phyloP scores from a whole-genome alignment of 257 asterid species.

The Solanum commersonii region DNA sequence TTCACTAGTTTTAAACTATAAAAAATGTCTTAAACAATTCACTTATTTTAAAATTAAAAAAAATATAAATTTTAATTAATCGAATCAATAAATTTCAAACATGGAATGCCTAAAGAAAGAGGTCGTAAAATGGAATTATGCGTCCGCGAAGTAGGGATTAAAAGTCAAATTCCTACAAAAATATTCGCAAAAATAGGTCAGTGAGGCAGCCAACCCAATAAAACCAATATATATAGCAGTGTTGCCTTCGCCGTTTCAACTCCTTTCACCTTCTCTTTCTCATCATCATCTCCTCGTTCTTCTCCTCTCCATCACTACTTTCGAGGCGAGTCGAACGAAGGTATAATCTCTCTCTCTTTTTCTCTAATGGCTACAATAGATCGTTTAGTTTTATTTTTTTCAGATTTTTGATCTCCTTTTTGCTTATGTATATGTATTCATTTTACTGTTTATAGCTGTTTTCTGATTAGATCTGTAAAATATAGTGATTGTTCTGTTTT shows the following conservation, averaged over 20 bases:
- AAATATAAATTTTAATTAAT: too few species aligned
- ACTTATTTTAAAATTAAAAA: too few species aligned
- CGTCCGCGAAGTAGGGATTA: background rate
- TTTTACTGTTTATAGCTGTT: background rate
- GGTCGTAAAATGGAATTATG: background rate
- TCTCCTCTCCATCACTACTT: slow-evolving; percentile 16
- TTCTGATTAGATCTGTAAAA: background rate
- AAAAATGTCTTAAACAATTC: too few species aligned
- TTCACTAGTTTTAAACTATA: too few species aligned
- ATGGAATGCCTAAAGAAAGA: background rate
- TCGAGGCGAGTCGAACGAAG: slow-evolving; percentile 29
- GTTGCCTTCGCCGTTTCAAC: background rate
- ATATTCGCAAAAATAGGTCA: background rate
- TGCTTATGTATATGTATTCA: background rate
- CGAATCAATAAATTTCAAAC: background rate
- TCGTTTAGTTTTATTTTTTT: background rate
- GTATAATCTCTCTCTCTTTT: slow-evolving; percentile 3
- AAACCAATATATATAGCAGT: background rate
- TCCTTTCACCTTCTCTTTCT: background rate
- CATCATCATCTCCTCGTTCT: slow-evolving; percentile 15
- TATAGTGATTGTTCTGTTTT: background rate
- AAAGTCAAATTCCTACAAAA: background rate
- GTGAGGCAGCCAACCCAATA: background rate
- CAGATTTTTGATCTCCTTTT: background rate
- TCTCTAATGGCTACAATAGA: background rate